phyloP scores from a whole-genome alignment of 2,329 filamentous ascomycete species.

The Colletotrichum lini region DNA sequence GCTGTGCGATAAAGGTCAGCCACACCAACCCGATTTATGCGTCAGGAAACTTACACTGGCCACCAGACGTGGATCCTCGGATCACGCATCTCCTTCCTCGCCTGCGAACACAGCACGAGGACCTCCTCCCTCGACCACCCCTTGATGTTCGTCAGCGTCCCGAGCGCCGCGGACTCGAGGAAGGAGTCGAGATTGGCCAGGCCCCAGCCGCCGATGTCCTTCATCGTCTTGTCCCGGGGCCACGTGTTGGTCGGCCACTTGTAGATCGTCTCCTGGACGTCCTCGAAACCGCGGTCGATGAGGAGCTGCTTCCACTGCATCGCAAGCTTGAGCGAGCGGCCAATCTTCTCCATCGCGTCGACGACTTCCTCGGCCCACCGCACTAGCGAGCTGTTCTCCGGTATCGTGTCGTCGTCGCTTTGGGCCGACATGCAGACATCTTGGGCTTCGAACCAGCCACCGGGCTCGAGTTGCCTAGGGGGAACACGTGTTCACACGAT shows the following conservation, averaged over 20 bases:
- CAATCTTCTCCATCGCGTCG: slow-evolving; percentile 50
- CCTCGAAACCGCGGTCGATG: slow-evolving; percentile 52
- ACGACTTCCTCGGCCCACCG: slow-evolving; percentile 53
- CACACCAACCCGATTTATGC: neutral
- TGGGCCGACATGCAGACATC: slow-evolving; percentile 48
- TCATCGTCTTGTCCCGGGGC: slow-evolving; percentile 53
- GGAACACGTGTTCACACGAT: no score
- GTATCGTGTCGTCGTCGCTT: slow-evolving; percentile 52
- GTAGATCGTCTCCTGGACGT: slow-evolving; percentile 49
- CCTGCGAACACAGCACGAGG: slow-evolving; percentile 44
- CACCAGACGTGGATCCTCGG: slow-evolving; percentile 48
- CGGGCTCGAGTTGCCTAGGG: slow-evolving; percentile 48
- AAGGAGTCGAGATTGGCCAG: slow-evolving; percentile 51
- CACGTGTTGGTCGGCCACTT: slow-evolving; percentile 56
- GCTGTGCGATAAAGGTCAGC: neutral
- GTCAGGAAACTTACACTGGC: slow-evolving; percentile 35
- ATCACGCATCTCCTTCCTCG: slow-evolving; percentile 46
- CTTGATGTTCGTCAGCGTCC: slow-evolving; percentile 54
- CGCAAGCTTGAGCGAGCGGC: slow-evolving; percentile 49
- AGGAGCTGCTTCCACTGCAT: slow-evolving; percentile 48
- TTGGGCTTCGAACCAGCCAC: slow-evolving; percentile 53
- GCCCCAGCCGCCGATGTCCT: slow-evolving; percentile 53
- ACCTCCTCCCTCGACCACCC: slow-evolving; percentile 54
- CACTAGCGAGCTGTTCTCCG: slow-evolving; percentile 48
- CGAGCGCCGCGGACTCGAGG: slow-evolving; percentile 54